Base-by-base conservation (phyloP, 2,329 filamentous ascomycete genomes). In the Colletotrichum sublineola region DNA sequence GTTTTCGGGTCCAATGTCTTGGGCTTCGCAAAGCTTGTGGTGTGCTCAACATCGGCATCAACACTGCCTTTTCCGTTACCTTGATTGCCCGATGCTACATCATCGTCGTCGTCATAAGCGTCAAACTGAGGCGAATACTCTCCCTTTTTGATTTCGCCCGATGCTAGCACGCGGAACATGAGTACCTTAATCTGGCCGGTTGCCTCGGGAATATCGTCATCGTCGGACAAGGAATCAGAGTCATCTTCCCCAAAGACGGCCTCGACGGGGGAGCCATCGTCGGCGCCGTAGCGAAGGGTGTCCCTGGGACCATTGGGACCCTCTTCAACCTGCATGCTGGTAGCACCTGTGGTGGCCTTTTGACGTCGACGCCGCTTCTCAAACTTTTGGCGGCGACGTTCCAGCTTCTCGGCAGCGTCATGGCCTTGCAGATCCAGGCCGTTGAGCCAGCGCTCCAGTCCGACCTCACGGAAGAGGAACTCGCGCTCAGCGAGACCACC, bases 51-150 rank as follows among this genome's bases (percentile, higher is more conserved):
- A 78, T 97, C 94, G 52, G 91, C 93, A 77, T 95, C 93, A 73
- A 93, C 90, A 38, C 87, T 86, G 18, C 86, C 86, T 50, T 87
- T 90, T 63, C 86, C 88, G 8, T 85, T 87, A 38, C 85, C 84
- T 70, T 88, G 86, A 58, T 84, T 83, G 48, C 80, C 83, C 38
- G 87, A 81, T 24, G 87, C 85, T 38, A 80, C 81, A 66, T 93
- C 91, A 68, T 97, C 95, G 74, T 97, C 95, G 74, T 97, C 96
- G 78, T 98, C 96, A 77, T 98, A 94, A 3, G 96, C 96, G 80
- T 97, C 95, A 75, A 98, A 98, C 79, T 98, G 96, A 15, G 96
- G 96, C 1, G 95, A 97, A 82, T 98, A 99, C 82, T 99, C 96
- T 74, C 96, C 96, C 79, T 95, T 94, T 84, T 98, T 98, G 80